phyloP scores from a whole-genome alignment of 116 monocot species.

The Cymodocea nodosa region DNA sequence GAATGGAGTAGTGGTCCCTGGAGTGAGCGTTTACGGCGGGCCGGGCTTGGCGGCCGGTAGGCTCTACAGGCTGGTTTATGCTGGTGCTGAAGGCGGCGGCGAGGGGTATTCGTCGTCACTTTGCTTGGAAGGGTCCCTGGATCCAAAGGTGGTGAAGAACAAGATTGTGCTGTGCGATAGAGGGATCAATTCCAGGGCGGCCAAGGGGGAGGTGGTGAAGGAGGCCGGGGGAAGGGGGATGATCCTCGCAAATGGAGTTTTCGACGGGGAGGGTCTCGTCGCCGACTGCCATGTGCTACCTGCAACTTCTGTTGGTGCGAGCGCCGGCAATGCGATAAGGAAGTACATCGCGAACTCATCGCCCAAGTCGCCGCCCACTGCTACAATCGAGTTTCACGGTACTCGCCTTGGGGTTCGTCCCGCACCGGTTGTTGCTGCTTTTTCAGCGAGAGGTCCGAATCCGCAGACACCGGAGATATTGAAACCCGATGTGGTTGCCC shows the following conservation, averaged over 20 bases:
- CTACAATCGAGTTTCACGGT: conserved; percentile 60
- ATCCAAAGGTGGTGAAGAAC: conserved; percentile 25
- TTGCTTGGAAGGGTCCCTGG: conserved; percentile 76
- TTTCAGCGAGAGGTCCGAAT: conserved; percentile 80
- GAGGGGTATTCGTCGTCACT: conserved; percentile 78
- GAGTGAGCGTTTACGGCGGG: conserved; percentile 65
- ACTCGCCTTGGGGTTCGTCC: conserved; percentile 68
- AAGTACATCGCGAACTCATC: conserved; percentile 46
- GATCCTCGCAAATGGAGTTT: conserved; percentile 83
- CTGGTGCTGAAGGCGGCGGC: conserved; percentile 41
- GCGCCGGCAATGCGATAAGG: conserved; percentile 47
- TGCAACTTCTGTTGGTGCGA: conserved; percentile 74
- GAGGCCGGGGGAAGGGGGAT: conserved; percentile 71
- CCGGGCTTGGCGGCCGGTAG: conserved; percentile 22
- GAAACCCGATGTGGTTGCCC: conserved; percentile 85
- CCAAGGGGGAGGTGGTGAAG: conserved; percentile 69
- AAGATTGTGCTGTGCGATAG: conserved; percentile 78
- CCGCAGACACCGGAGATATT: conserved; percentile 76
- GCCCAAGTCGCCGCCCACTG: conserved; percentile 26
- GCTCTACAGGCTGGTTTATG: conserved; percentile 51
- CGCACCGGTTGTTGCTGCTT: conserved; percentile 80
- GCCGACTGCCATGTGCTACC: conserved; percentile 89
- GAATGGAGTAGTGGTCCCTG: conserved; percentile 36
- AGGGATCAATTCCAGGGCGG: conserved; percentile 69
- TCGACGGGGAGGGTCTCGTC: conserved; percentile 89